A percentile compares a stretch with the other conserved stretches of the same genome.
These are phyloP conservation scores for Gomphus sp. DNA, from an alignment of 1,284 basidiomycete genomes.

Conservation along the genomic window DNA sequence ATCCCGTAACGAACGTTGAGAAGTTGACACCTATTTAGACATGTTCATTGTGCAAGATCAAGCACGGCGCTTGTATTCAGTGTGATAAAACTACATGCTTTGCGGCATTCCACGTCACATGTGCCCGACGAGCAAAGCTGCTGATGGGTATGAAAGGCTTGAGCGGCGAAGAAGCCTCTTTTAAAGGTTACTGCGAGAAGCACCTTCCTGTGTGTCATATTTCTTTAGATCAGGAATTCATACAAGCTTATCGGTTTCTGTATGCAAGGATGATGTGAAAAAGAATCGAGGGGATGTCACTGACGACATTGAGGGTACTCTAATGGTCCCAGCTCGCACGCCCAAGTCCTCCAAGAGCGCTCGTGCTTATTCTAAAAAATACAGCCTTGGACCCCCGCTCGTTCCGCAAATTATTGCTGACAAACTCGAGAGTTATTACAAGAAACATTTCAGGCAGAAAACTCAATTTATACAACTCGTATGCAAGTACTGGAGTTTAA, in stretches of 20 bases:
- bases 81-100: conserved; percentile 91
- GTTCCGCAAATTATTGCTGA: conserved; percentile 69
- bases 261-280: conserved; percentile 24
- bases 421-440: conserved; percentile 72
- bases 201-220: conserved; percentile 72
- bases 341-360: conserved; percentile 55
- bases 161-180: conserved; percentile 58
- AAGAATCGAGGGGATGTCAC: conserved; percentile 20
- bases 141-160: conserved; percentile 83
- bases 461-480: conserved; percentile 69
- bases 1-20: neutral
- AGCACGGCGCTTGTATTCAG: conserved; percentile 92
- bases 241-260: neutral
- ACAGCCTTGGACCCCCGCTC: conserved; percentile 69
- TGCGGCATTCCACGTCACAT: conserved; percentile 92
- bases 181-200: conserved; percentile 80
- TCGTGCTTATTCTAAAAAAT: conserved; percentile 73
- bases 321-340: conserved; percentile 18
- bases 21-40: conserved; percentile 33
- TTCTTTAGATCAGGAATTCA: neutral
- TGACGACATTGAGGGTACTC: conserved; percentile 25
- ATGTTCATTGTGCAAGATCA: conserved; percentile 80
- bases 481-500: conserved; percentile 95
- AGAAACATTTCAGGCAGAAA: conserved; percentile 68
- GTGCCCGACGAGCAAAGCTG: conserved; percentile 79